Base-by-base conservation (phyloP, 306 rosid genomes). In the Glycine latifolia region DNA sequence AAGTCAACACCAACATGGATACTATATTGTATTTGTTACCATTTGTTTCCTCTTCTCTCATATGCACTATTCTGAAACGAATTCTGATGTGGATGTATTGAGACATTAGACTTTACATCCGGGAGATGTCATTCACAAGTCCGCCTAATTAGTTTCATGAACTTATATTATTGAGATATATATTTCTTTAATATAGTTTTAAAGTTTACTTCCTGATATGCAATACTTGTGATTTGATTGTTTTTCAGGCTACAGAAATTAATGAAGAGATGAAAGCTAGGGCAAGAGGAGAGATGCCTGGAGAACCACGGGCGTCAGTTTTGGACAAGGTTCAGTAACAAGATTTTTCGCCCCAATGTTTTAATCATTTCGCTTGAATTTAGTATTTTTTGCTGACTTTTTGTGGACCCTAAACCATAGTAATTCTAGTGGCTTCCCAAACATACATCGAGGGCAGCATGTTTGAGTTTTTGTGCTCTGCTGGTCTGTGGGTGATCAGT, bases 241-340 rank as follows among this genome's bases (percentile, higher is more conserved):
- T 46, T 69, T 35, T 78, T 66, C 87, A 92, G 98, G 91, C 89
- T 74, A 61, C 83, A 2, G 99, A 95, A 87, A 86, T 88, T 82
- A 95, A 90, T 85, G 98, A 87, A 82, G 97, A 88, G 79, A 87
- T 88, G 92, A 89, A 47, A 86, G 90, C 86, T 68, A 92, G 90
- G 91, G 82, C 89, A 77, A 89, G 97, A 85, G 90, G 97, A 84
- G 95, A 93, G 44, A 55, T 85, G 69, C 87, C 86, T 76, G 92
- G 83, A 68, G 92, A 84, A 82, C 85, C 84, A 75, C 88, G 82
- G 8, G 75, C 78, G 74, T 91, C 93, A 0, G 75, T 78, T 80
- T 20, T 79, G 16, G 99, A 95, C 87, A 95, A 88, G 97, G 99
- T 95, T 70, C 71, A 73, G 46, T 76, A 53, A 78, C 70, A 77